Conservation (phyloP, 1,284 basidiomycete species). For the Ganoderma lingzhi region DNA sequence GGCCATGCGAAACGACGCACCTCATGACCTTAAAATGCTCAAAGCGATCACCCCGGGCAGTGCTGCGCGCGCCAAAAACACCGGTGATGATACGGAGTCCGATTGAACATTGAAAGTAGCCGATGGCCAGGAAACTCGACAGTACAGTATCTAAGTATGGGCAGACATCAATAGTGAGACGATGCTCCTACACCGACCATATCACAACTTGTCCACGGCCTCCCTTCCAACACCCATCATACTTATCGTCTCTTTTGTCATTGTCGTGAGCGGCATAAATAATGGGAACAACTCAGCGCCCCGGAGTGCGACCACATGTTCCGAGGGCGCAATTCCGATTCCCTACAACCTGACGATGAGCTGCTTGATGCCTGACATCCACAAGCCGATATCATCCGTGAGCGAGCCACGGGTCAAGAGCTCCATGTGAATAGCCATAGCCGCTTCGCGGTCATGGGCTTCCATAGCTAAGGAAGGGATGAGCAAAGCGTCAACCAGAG, state of each 20-base stretch:
- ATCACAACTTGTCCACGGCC: slow-evolving; percentile 22
- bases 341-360: slow-evolving; percentile 68
- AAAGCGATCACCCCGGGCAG: background rate
- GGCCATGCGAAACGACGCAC: background rate
- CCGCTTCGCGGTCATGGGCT: slow-evolving; percentile 72
- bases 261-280: slow-evolving; percentile 27
- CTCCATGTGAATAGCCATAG: slow-evolving; percentile 82
- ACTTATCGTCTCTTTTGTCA: slow-evolving; percentile 29
- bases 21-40: background rate
- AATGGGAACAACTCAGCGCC: slow-evolving; percentile 8
- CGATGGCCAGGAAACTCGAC: slow-evolving; percentile 1
- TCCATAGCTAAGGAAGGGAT: slow-evolving; percentile 68
- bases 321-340: background rate
- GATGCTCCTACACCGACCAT: slow-evolving; percentile 21
- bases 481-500: slow-evolving; percentile 12
- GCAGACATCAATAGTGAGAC: slow-evolving; percentile 29
- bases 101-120: slow-evolving; percentile 6
- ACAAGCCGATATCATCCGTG: slow-evolving; percentile 84
- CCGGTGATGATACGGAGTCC: background rate
- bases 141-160: slow-evolving; percentile 24
- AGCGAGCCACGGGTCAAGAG: slow-evolving; percentile 78
- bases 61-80: background rate
- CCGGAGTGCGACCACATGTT: background rate
- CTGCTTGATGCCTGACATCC: slow-evolving; percentile 91
- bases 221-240: slow-evolving; percentile 13